A percentile compares a stretch with the other conserved stretches of the same genome.
Conservation (phyloP, 2,329 filamentous ascomycete species). For the Rugonectria rugulosa region DNA sequence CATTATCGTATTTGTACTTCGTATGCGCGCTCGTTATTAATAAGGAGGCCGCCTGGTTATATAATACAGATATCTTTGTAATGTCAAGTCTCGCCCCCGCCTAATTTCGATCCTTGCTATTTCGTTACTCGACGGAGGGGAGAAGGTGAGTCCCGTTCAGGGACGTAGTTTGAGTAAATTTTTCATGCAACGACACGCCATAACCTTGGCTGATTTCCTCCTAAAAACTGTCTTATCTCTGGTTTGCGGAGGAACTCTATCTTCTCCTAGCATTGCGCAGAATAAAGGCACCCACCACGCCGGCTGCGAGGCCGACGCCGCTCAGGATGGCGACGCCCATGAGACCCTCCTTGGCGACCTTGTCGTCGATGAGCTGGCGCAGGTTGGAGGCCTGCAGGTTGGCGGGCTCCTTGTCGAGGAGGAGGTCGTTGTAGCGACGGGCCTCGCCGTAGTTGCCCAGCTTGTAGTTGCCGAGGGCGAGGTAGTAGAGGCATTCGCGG, state of each 20-base stretch:
- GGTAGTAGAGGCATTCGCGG: constrained; percentile 97
- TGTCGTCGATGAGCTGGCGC: constrained; percentile 89
- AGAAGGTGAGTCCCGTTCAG: constrained; percentile 25
- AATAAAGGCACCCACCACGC: constrained; percentile 88
- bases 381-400: constrained; percentile 92
- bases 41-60: constrained; percentile 30
- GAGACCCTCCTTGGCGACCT: constrained; percentile 92
- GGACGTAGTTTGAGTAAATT: constrained; percentile 14
- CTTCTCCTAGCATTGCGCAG: constrained; percentile 76
- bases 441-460: constrained; percentile 97
- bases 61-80: constrained; percentile 35
- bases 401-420: constrained; percentile 88
- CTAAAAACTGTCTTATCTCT: background rate
- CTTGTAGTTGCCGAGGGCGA: constrained; percentile 97
- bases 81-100: constrained; percentile 28
- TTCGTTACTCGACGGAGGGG: constrained; percentile 14
- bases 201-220: constrained; percentile 1
- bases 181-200: constrained; percentile 15
- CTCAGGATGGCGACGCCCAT: constrained; percentile 95
- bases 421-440: constrained; percentile 89
- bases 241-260: constrained; percentile 37
- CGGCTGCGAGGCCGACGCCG: constrained; percentile 89
- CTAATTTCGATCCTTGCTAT: constrained; percentile 12
- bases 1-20: constrained; percentile 23
- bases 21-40: constrained; percentile 17